These are phyloP conservation scores for Umbelopsis sp. DNA, from an alignment of 371 early-diverging fungal genomes.

Conservation along the genomic window DNA sequence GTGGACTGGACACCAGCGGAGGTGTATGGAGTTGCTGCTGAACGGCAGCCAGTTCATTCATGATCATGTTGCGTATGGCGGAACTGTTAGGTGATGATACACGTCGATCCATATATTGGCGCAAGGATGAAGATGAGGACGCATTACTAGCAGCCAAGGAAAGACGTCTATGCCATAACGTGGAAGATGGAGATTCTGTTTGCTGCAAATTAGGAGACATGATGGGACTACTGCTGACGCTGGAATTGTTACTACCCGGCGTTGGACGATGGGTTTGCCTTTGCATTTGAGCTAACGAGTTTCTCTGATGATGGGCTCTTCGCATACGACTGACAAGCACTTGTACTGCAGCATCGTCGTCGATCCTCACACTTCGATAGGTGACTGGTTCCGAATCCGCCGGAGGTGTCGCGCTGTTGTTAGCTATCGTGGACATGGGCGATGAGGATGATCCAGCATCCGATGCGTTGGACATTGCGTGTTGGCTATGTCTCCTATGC, in stretches of 20 bases:
- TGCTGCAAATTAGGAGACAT: conserved; percentile 3
- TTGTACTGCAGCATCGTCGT: conserved; percentile 11
- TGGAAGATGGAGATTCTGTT: background rate
- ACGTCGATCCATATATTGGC: conserved; percentile 9
- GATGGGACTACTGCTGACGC: background rate
- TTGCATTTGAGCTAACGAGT: conserved; percentile 15
- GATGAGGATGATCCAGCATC: conserved; percentile 8
- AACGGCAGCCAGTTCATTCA: conserved; percentile 10
- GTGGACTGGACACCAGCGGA: conserved; percentile 3
- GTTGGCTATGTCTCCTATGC: conserved; percentile 7
- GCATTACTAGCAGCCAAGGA: background rate
- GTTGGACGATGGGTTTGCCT: background rate
- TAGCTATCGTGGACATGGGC: background rate
- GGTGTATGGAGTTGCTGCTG: conserved; percentile 16
- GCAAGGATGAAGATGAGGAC: background rate
- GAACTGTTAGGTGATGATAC: background rate
- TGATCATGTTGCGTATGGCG: conserved; percentile 13
- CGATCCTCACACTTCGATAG: conserved; percentile 7
- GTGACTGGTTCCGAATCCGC: background rate
- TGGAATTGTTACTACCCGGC: background rate
- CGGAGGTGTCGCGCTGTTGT: background rate
- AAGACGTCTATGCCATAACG: conserved; percentile 6
- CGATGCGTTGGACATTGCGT: background rate
- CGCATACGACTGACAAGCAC: conserved; percentile 4
- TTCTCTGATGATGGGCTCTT: conserved; percentile 11